Evolutionary conservation across 352 stramenopile genomes (phyloP).

Genomic region (Globisporangium heterothallicum): DNA sequence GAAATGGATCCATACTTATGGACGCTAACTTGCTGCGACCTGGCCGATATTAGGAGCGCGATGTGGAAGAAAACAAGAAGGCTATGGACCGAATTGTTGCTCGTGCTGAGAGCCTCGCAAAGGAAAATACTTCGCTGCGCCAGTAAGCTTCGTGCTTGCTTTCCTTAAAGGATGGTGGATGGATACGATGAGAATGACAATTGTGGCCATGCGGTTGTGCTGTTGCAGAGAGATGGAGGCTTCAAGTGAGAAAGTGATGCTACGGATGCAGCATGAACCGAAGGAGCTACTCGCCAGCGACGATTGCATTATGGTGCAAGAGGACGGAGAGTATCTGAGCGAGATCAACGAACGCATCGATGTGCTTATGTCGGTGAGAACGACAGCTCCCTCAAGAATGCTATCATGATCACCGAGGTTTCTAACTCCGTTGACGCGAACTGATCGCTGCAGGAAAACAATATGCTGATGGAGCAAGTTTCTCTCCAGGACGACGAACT

Average conservation of each 20-base stretch:
- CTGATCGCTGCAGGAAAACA: constrained; percentile 45
- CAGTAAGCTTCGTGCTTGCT: constrained; percentile 31
- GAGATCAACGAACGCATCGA: constrained; percentile 79
- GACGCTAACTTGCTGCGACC: too few relatives aligned
- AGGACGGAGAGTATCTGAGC: constrained; percentile 47
- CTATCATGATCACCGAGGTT: background rate
- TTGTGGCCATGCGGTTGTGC: background rate
- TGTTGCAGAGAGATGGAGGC: constrained; percentile 52
- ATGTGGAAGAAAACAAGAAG: constrained; percentile 52
- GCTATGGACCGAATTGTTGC: constrained; percentile 43
- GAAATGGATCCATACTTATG: too few relatives aligned
- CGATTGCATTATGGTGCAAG: constrained; percentile 30
- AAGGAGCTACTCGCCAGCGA: constrained; percentile 28
- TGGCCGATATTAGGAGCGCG: constrained; percentile 28
- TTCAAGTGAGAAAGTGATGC: constrained; percentile 44
- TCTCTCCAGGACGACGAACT: constrained; percentile 75
- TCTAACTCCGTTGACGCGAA: background rate
- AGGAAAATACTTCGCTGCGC: constrained; percentile 60
- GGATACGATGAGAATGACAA: background rate
- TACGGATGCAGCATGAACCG: constrained; percentile 40
- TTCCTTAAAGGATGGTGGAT: background rate
- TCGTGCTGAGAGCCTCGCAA: constrained; percentile 43
- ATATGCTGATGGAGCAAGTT: constrained; percentile 77
- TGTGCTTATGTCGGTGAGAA: constrained; percentile 63
- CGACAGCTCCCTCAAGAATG: background rate